Base-by-base conservation (phyloP, 495 filamentous ascomycete species). In the Trichoderma erinaceum region DNA sequence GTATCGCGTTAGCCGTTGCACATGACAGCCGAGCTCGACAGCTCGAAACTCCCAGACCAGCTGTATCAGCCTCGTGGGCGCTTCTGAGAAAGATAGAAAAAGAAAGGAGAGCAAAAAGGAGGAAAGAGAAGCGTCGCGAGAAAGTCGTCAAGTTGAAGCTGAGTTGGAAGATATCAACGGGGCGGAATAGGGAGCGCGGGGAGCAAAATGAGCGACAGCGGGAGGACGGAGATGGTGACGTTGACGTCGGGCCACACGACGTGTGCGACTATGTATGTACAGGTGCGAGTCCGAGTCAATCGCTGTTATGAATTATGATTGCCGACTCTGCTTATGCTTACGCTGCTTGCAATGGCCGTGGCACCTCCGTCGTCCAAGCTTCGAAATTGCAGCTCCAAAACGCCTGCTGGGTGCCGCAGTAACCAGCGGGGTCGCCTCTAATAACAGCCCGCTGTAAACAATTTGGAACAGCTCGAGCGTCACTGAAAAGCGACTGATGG, bases 351-450 rank as follows among this genome's bases (percentile, higher is more conserved):
- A 3, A 38, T 38, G 35, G 35, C 35, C 8, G 35, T 38, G 35
- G 35, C 35, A 38, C 35, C 35, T 38, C 35, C 35, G 7, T 6
- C 4, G 18, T 46, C 43, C 43, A 46, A 46, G 43, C 43, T 46
- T 46, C 18, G 43, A 46, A 46, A 23, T 56, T 21, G 50, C 50
- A 27, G 50, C 50, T 48, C 18, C 50, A 56, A 21, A 23, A 6
- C 44, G 44, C 44, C n/a, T 48, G 56, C 56, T 61, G 56, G 56
- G 56, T 61, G 56, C 56, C 56, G 56, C 56, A 32, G 56, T 61
- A 61, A 61, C 56, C 56, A 61, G 56, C 56, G 56, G 56, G 56
- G 56, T 32, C 56, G 27, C 56, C 25, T 56, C 50, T 23, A 56
- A 25, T 5, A 25, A n/a, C n/a, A n/a, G 50, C 29, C 29, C 29